Conservation (phyloP, 148 eudicot genomes). For the Fagopyrum homotropicum region DNA sequence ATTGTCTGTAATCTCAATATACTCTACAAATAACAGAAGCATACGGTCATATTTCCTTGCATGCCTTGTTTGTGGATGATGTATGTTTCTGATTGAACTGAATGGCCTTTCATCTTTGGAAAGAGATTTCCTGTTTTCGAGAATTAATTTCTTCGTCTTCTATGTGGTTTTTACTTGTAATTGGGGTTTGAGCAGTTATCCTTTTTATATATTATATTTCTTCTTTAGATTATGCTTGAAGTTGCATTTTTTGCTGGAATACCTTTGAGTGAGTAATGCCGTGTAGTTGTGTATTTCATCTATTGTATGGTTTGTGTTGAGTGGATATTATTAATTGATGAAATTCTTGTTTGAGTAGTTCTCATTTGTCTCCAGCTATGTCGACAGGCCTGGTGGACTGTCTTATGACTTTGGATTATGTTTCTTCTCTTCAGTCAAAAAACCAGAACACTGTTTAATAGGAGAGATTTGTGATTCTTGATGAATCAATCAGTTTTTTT, state of each 20-base stretch:
- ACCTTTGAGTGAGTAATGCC: too few species aligned
- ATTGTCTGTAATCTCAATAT: too few species aligned
- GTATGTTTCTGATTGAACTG: not conserved
- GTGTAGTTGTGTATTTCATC: too few species aligned
- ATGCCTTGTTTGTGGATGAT: not conserved
- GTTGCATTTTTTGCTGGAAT: not conserved
- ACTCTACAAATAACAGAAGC: not conserved
- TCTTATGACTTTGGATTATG: not conserved
- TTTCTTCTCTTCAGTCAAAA: not conserved
- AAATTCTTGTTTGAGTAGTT: not conserved
- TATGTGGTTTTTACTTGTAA: not conserved
- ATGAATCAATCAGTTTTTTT: not conserved
- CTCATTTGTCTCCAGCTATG: not conserved
- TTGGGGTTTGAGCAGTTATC: not conserved
- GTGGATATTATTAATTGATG: not conserved
- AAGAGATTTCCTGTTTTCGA: not conserved
- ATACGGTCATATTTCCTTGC: not conserved
- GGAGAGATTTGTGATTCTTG: not conserved
- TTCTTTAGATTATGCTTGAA: not conserved
- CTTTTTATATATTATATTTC: not conserved
- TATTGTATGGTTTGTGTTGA: too few species aligned
- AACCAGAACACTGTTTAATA: not conserved
- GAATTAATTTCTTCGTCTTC: not conserved
- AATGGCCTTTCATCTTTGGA: not conserved
- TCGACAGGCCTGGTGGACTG: too few species aligned